Base-by-base conservation (phyloP, 352 stramenopile species). In the Pythium diclinum region DNA sequence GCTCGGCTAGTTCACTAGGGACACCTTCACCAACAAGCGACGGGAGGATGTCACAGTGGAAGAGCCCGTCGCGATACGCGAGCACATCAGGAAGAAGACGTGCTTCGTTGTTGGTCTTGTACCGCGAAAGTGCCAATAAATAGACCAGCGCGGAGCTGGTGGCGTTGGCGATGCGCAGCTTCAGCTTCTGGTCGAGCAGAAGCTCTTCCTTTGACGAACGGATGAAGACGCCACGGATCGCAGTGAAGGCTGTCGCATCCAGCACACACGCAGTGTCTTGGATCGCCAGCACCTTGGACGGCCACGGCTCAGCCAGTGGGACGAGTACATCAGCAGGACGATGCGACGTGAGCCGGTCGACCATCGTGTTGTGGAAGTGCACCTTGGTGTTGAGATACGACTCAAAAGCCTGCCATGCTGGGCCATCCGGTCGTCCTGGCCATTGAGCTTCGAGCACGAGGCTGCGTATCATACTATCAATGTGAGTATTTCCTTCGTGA, bases 131-230 rank as follows among this genome's bases (percentile, higher is more conserved):
- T 3, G 83, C 77, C 55, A 93, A 42, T 51, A 82, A 40, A 61
- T 98, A 92, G 19, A 96, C 92, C 58, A 97, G 84, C 1, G 94
- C 91, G 3, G 92, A 96, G 74, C 97, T 83, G 25, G 90, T 97
- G 0, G 84, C 92, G 70, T 98, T 98, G 40, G 86, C 91, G 28
- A 98, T 75, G 23, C 80, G 75, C 13, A 98, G 74, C 74, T 98
- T 98, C 8, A 97, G 75, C 23, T 86, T 65, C 61, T 97, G 84
- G 65, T 98, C 91, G 5, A 73, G 33, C 30, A 87, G 70, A 10
- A 97, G 64, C 64, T 94, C 53, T 14, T 69, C 61, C 4, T 28
- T 28, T 8, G 60, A 72, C 25, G 59, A 68, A 33, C 74, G 78
- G 2, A 93, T 64, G 40, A 74, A 36, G 40, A 86, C 67, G 21